phyloP scores from a whole-genome alignment of 2,329 filamentous ascomycete species.

The Cryphonectria carpinicola region DNA sequence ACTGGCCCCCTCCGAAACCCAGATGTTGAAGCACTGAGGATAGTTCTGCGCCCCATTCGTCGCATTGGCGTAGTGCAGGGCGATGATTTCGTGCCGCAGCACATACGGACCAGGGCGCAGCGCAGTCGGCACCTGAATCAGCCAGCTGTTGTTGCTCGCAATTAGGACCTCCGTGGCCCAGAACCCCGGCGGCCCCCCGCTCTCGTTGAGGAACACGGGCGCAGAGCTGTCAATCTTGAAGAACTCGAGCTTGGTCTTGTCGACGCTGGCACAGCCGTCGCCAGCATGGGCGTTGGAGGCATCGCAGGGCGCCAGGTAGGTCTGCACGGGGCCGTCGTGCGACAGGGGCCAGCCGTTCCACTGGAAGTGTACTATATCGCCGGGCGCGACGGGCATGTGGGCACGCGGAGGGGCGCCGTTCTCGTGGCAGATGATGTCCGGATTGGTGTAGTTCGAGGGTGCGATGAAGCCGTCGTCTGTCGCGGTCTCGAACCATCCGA shows the following conservation, averaged over 20 bases:
- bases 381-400: constrained; percentile 59
- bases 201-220: constrained; percentile 35
- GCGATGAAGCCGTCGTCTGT: constrained; percentile 57
- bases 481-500: constrained; percentile 59
- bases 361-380: constrained; percentile 58
- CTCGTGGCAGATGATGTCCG: constrained; percentile 67
- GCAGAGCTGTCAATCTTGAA: constrained; percentile 48
- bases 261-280: constrained; percentile 44
- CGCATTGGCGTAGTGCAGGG: constrained; percentile 37
- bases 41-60: constrained; percentile 38
- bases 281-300: constrained; percentile 26
- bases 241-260: constrained; percentile 45
- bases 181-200: constrained; percentile 31
- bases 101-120: constrained; percentile 55
- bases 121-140: constrained; percentile 47
- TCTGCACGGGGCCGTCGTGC: constrained; percentile 48
- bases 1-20: constrained; percentile 30
- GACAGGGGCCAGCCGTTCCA: constrained; percentile 66
- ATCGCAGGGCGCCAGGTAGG: constrained; percentile 45
- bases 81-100: constrained; percentile 57
- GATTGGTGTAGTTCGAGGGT: constrained; percentile 47
- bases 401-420: constrained; percentile 53
- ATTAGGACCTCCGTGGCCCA: constrained; percentile 54
- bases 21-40: constrained; percentile 38
- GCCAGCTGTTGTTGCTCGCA: constrained; percentile 56